Evolutionary conservation across 129 eudicot species (phyloP).

Genomic region (Flaveria brownii): DNA sequence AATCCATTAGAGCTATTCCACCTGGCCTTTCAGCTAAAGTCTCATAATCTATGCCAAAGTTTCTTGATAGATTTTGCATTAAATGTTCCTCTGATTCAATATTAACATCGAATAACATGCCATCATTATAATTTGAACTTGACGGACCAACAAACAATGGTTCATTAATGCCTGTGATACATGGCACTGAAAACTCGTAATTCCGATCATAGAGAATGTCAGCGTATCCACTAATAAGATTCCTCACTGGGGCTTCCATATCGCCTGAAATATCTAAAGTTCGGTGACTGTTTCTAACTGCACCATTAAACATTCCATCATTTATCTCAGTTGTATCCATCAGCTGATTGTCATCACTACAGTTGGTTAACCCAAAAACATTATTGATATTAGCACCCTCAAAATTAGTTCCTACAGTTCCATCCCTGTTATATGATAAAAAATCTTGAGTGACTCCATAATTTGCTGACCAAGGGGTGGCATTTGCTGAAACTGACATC

Average conservation of each 20-base stretch:
- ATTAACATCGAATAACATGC: constrained; percentile 16
- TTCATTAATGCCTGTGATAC: constrained; percentile 22
- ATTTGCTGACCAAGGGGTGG: constrained; percentile 18
- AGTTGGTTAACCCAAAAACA: constrained; percentile 34
- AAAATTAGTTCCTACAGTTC: constrained; percentile 15
- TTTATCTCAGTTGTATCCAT: constrained; percentile 29
- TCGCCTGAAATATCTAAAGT: constrained; percentile 23
- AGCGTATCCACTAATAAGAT: constrained; percentile 28
- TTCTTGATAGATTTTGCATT: constrained; percentile 24
- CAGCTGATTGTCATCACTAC: constrained; percentile 15
- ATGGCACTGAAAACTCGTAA: constrained; percentile 23
- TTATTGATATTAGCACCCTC: constrained; percentile 22
- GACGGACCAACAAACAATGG: constrained; percentile 34
- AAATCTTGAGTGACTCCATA: constrained; percentile 32
- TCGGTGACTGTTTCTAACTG: constrained; percentile 25
- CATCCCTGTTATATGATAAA: constrained; percentile 33
- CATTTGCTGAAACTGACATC: constrained; percentile 30
- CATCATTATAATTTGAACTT: constrained; percentile 29
- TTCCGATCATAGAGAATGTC: constrained; percentile 15
- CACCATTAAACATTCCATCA: constrained; percentile 20
- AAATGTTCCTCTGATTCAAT: constrained; percentile 35
- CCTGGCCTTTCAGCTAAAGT: constrained; percentile 14
- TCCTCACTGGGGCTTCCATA: constrained; percentile 31
- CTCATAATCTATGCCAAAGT: constrained; percentile 22
- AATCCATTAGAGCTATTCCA: constrained; percentile 28